Evolutionary conservation across 495 filamentous ascomycete species (phyloP).

Genomic region (Staphylotrichum longicolle): DNA sequence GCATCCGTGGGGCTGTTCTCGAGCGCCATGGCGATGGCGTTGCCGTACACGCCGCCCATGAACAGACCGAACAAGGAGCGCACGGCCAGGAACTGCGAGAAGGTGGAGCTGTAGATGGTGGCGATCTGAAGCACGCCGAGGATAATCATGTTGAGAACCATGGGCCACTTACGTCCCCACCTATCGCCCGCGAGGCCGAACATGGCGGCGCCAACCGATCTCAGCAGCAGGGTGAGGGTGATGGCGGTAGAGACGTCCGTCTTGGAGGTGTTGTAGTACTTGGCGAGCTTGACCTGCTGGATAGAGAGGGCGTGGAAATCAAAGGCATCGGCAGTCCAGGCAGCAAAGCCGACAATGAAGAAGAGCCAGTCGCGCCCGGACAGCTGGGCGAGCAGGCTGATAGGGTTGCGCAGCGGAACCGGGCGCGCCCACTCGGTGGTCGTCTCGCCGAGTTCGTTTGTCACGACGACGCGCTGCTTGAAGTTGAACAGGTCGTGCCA

Average conservation of each 20-base stretch:
- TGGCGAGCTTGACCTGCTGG: conserved; percentile 64
- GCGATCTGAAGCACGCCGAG: conserved; percentile 64
- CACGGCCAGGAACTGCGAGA: conserved; percentile 67
- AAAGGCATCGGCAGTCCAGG: conserved; percentile 70
- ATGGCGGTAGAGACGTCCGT: conserved; percentile 72
- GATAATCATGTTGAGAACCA: conserved; percentile 69
- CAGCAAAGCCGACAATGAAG: conserved; percentile 60
- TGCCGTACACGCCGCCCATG: conserved; percentile 74
- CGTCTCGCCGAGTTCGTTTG: conserved; percentile 55
- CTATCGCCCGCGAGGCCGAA: conserved; percentile 73
- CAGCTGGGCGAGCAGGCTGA: conserved; percentile 58
- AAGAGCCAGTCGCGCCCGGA: conserved; percentile 58
- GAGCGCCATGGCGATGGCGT: conserved; percentile 76
- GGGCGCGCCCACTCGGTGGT: conserved; percentile 60
- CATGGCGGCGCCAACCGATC: conserved; percentile 65
- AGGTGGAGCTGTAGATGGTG: conserved; percentile 67
- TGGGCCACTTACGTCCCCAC: conserved; percentile 79
- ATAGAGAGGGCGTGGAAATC: conserved; percentile 78
- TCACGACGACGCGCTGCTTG: conserved; percentile 64
- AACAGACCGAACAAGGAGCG: conserved; percentile 72
- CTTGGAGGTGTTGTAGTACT: conserved; percentile 61
- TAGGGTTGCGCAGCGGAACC: conserved; percentile 57
- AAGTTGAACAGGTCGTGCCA: conserved; percentile 63
- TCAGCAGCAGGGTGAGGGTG: conserved; percentile 67
- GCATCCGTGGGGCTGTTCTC: conserved; percentile 71